Base-by-base conservation (phyloP, 2,329 filamentous ascomycete genomes). In the Zelopaecilomyces penicillatus region DNA sequence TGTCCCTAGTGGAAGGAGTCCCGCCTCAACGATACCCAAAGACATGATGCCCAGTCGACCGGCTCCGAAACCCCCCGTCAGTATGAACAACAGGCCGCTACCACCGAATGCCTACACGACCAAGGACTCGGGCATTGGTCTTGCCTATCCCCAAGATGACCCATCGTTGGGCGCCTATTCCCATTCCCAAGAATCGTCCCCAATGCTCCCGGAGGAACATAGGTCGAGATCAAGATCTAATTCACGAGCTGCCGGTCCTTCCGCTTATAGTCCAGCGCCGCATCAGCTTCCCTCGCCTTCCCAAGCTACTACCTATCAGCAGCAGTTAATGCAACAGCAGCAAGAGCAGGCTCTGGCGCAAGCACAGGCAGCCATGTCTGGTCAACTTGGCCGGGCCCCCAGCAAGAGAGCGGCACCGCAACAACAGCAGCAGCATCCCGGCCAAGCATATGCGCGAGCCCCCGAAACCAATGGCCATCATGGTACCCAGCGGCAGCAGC, bases 271-370 rank as follows among this genome's bases (percentile, higher is more conserved):
- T n/a, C 66, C 69, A n/a, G 65, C 69, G 42, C 64, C 65, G n/a
- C 64, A 66, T 9, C 60, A 58, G 46, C 59, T 51, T 44, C 53
- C 51, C 42, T 51, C 54, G 26, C 59, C 67, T 26, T 57, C 62
- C 19, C 72, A 74, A 50, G 63, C 68, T 19, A 67, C 65, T 8
- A 60, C 69, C 5, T 81, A 82, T 53, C 78, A 82, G 54, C 78
- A 82, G 54, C 77, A 82, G 55, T 59, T 82, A 41, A 65, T 79
- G 61, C 83, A 93, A 56, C 87, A 93, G 56, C 87, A 95, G 60
- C 89, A 95, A 60, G 85, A 94, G 57, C 85, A 90, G 57, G 85
- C 87, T 33, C 80, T 91, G 75, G 79, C 80, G 6, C 80, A 85
- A 52, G 84, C 86, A 3, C 86, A 94, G 59, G 84, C 89, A 53